Conservation (phyloP, 2,329 filamentous ascomycete species). For the Emmonsiellopsis sp. region DNA sequence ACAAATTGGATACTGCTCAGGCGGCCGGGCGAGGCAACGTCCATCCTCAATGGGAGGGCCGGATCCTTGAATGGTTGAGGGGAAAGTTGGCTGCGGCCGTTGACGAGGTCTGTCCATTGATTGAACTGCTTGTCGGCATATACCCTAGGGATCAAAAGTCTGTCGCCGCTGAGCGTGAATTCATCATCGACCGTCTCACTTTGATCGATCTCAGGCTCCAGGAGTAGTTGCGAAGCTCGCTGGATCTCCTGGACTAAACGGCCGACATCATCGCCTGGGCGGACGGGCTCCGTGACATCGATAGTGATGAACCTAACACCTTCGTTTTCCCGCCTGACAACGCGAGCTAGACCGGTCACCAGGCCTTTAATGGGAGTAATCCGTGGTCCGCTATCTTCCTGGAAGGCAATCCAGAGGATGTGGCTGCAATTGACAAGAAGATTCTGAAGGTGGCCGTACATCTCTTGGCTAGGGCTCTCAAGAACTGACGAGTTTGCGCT, state of each 20-base stretch:
- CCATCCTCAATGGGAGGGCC: slow-evolving; percentile 8
- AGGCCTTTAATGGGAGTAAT: background rate
- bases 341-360: slow-evolving; percentile 3
- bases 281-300: background rate
- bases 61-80: slow-evolving; percentile 4
- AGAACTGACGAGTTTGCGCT: background rate
- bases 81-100: background rate
- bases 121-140: background rate
- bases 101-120: background rate
- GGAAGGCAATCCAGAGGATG: background rate
- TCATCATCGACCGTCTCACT: background rate
- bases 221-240: background rate
- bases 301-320: background rate
- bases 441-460: background rate
- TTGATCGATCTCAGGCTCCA: background rate
- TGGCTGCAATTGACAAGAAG: background rate
- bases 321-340: slow-evolving; percentile 4
- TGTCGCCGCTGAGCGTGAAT: background rate
- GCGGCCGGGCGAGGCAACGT: slow-evolving; percentile 13
- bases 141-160: slow-evolving; percentile 1
- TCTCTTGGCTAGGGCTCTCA: background rate
- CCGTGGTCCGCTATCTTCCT: background rate
- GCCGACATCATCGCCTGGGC: background rate
- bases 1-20: slow-evolving; percentile 13
- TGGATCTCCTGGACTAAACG: background rate